These are phyloP conservation scores for Metschnikowia drakensbergensis DNA, from an alignment of 805 yeast genomes.

Conservation along the genomic window DNA sequence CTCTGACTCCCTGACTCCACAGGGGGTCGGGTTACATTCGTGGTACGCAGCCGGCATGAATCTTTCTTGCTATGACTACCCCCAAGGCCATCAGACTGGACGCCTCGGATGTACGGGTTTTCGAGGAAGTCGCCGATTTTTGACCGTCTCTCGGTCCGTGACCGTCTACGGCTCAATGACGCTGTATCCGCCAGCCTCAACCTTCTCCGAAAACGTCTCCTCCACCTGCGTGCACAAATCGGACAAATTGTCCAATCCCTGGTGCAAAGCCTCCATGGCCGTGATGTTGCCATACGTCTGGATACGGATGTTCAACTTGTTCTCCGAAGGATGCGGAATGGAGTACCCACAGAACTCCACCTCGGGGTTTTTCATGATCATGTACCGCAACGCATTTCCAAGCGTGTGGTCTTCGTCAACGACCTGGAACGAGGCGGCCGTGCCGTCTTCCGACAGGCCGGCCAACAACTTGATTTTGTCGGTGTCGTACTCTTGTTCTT, in stretches of 20 bases:
- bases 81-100: no score
- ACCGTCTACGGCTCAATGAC: slow-evolving; percentile 44
- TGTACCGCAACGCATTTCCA: slow-evolving; percentile 89
- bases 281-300: slow-evolving; percentile 86
- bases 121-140: no score
- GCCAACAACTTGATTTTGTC: slow-evolving; percentile 69
- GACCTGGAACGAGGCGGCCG: slow-evolving; percentile 92
- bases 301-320: slow-evolving; percentile 82
- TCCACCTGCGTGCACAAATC: slow-evolving; percentile 84
- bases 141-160: neutral
- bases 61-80: no score
- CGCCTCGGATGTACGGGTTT: no score
- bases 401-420: slow-evolving; percentile 93
- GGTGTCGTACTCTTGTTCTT: slow-evolving; percentile 46
- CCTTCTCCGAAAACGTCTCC: slow-evolving; percentile 65
- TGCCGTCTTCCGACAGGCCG: slow-evolving; percentile 88
- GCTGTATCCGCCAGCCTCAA: slow-evolving; percentile 52
- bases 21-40: no score
- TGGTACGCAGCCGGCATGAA: no score
- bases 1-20: no score
- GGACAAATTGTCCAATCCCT: slow-evolving; percentile 81
- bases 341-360: slow-evolving; percentile 98
- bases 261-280: slow-evolving; percentile 88
- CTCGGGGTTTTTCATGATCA: slow-evolving; percentile 95
- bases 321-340: slow-evolving; percentile 96